Base-by-base conservation (phyloP, 306 rosid species). In the Cicer chorassanicum region DNA sequence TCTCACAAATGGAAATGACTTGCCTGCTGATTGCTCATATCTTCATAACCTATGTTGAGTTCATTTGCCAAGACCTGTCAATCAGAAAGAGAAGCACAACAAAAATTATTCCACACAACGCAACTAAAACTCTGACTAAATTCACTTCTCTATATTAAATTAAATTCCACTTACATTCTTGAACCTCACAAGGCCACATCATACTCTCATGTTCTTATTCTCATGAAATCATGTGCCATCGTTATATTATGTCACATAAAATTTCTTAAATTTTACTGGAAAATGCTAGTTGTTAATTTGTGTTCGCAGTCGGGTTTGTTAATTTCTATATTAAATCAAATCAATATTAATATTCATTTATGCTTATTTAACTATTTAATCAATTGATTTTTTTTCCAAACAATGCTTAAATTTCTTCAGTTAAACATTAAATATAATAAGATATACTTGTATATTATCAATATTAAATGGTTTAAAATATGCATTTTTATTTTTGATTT, bases 21-120 rank as follows among this genome's bases (percentile, higher is more conserved):
- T 89, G 83, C 97, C 96, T 94, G 99, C 80, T 82, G 96, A 84
- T 94, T 94, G 85, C 91, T 51, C 99, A 94, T 88, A 83, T 90
- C 95, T 80, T 94, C 99, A 13, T 94, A 94, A 36, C 99, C 99
- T 75, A 94, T 86, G 84, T 94, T 94, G 73, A 82, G 92, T 75
- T 94, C 95, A 70, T 89, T 88, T 59, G 99, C 97, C 55, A 94
- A 86, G 73, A 94, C 96, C 99, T 94, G 68, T 51, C 16, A 15
- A 63, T 39, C 13, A 59, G 39, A 73, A 73, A 68, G 9, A 55
- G 7, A 36, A 54, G 76, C 38, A 72, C 19, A 69, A 41, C 9
- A 53, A 74, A 74, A 60, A 59, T 19, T 44, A 65, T 29, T 43
- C 63, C 60, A 13, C 29, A 7, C 0, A 70, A 54, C 68, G 45